A percentile compares a stretch with the other conserved stretches of the same genome.
Evolutionary conservation across 176 grass and related monocot genomes (phyloP).

Genomic region (Raddia distichophylla): DNA sequence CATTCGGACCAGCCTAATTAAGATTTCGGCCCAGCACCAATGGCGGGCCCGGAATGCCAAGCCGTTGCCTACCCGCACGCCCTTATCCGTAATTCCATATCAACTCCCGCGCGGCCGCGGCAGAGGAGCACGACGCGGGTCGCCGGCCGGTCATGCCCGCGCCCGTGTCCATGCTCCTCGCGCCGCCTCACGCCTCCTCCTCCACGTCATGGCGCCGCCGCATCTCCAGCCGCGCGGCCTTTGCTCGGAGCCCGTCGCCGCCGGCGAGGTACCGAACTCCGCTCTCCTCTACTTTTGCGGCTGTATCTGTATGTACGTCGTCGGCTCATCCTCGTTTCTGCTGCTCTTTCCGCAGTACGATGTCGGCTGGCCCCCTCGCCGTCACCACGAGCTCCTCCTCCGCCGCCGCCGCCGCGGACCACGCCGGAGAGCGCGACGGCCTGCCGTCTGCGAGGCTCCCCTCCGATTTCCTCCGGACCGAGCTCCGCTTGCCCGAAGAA

Average conservation of each 20-base stretch:
- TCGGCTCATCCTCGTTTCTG: background rate
- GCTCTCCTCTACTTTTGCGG: no score
- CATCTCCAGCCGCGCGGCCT: background rate
- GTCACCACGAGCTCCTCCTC: background rate
- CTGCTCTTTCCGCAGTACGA: background rate
- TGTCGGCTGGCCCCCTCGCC: background rate
- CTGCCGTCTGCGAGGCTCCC: slow-evolving; percentile 38
- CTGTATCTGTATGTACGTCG: background rate
- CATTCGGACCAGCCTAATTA: no score
- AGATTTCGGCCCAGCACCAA: no score
- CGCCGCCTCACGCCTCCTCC: background rate
- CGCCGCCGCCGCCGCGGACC: no score
- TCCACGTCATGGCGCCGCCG: background rate
- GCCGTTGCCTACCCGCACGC: no score
- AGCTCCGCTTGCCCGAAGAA: slow-evolving; percentile 36
- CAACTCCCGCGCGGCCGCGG: no score
- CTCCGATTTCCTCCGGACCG: slow-evolving; percentile 12
- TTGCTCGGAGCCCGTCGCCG: background rate
- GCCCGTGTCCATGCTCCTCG: background rate
- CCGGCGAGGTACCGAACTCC: background rate
- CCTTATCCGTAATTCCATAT: no score
- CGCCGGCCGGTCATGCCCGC: no score
- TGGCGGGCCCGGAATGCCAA: no score
- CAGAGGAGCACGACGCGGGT: background rate
- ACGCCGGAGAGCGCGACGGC: background rate